Evolutionary conservation across 2,329 filamentous ascomycete genomes (phyloP).

Genomic region (Curvularia verruculosa): DNA sequence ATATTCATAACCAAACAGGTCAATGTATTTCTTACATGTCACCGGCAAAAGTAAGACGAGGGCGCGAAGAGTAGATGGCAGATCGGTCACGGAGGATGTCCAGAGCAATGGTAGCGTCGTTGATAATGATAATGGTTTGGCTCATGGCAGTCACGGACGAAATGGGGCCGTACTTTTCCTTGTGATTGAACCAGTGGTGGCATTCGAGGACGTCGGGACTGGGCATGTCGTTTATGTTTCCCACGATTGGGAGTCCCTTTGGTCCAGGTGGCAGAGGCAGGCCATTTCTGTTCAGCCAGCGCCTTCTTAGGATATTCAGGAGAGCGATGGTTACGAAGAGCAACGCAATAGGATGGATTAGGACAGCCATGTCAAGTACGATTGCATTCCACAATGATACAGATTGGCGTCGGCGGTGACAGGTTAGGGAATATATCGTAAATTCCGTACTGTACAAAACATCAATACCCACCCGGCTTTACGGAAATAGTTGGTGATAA

Average conservation of each 20-base stretch:
- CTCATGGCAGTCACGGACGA: constrained; percentile 9
- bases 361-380: not conserved
- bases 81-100: constrained; percentile 34
- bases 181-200: constrained; percentile 54
- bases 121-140: constrained; percentile 5
- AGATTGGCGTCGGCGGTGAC: not conserved
- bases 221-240: constrained; percentile 59
- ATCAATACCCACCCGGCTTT: not conserved
- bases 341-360: not conserved
- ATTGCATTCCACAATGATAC: not conserved
- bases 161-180: constrained; percentile 31
- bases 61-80: constrained; percentile 30
- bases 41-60: constrained; percentile 24
- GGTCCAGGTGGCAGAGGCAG: constrained; percentile 59
- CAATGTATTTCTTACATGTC: constrained; percentile 23
- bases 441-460: no score
- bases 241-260: constrained; percentile 55
- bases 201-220: constrained; percentile 47
- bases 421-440: not conserved
- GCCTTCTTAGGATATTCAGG: constrained; percentile 18
- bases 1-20: not conserved
- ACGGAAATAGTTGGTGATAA: no score
- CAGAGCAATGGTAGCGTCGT: constrained; percentile 29
- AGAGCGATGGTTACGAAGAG: not conserved
- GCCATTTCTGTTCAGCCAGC: constrained; percentile 13